These are phyloP conservation scores for Fusarium floridanum DNA, from an alignment of 2,329 filamentous ascomycete genomes.

Conservation along the genomic window DNA sequence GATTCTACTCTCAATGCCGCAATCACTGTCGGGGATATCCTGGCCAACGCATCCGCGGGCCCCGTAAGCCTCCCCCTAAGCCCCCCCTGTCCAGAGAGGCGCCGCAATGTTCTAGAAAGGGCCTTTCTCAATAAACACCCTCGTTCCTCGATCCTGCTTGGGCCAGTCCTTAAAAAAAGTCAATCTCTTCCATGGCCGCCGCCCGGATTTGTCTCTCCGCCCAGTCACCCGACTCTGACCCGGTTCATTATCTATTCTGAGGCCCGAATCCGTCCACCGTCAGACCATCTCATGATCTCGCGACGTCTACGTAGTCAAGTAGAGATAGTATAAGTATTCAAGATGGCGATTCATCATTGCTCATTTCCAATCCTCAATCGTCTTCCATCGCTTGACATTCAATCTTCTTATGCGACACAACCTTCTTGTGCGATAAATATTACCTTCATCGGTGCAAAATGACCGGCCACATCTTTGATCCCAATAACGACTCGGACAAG, in stretches of 20 bases:
- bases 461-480: conserved; percentile 3
- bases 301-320: not conserved
- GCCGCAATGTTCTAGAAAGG: conserved; percentile 1
- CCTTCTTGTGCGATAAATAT: not conserved
- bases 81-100: not conserved
- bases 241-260: not conserved
- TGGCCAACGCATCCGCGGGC: not conserved
- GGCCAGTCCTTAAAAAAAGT: conserved; percentile 1
- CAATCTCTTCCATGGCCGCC: not conserved
- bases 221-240: not conserved
- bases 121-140: not conserved
- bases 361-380: not conserved
- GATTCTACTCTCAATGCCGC: not conserved
- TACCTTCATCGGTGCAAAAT: not conserved
- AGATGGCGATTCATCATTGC: not conserved
- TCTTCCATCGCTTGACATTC: not conserved
- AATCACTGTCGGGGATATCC: not conserved
- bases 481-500: conserved; percentile 8
- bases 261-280: not conserved
- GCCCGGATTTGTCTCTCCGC: conserved; percentile 1
- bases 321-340: not conserved
- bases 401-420: not conserved
- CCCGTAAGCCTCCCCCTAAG: not conserved
- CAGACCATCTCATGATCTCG: not conserved
- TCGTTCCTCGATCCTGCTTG: not conserved